Percentiles rank a stretch among this genome's conserved stretches.
Evolutionary conservation across 2,329 filamentous ascomycete genomes (phyloP).

Genomic region (Rhexocercosporidium sp.): DNA sequence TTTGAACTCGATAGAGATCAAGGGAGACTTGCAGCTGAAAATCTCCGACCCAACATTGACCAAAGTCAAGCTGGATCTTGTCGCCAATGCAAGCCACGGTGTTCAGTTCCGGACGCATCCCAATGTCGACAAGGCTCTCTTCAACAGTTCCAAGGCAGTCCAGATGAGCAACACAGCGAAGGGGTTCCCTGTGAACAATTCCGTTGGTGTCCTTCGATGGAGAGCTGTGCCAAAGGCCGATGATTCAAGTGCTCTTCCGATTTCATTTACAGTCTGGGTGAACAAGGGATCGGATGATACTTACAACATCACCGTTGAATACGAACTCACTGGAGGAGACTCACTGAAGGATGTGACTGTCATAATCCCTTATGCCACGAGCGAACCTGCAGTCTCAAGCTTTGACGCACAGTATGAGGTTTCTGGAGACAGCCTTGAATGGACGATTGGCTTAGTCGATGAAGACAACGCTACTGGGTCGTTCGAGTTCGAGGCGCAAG

Average conservation of each 20-base stretch:
- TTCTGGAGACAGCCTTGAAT: conserved; percentile 89
- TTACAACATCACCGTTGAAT: conserved; percentile 92
- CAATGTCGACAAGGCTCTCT: conserved; percentile 89
- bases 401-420: conserved; percentile 96
- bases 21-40: conserved; percentile 88
- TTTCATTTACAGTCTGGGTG: conserved; percentile 97
- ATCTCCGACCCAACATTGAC: conserved; percentile 88
- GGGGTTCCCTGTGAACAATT: conserved; percentile 93
- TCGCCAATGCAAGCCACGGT: conserved; percentile 77
- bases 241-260: conserved; percentile 80
- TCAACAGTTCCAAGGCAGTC: conserved; percentile 81
- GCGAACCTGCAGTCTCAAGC: conserved; percentile 87
- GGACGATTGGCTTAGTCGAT: conserved; percentile 87
- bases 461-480: conserved; percentile 82
- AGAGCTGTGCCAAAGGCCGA: conserved; percentile 82
- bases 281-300: conserved; percentile 83
- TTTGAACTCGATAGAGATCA: conserved; percentile 85
- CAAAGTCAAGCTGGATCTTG: conserved; percentile 86
- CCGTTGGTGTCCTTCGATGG: conserved; percentile 93
- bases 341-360: conserved; percentile 83
- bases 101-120: conserved; percentile 95
- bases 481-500: conserved; percentile 94
- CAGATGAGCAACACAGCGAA: conserved; percentile 88
- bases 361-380: conserved; percentile 82
- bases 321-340: conserved; percentile 85